phyloP scores from a whole-genome alignment of 2,329 filamentous ascomycete genomes.

The Aspergillus bombycis region DNA sequence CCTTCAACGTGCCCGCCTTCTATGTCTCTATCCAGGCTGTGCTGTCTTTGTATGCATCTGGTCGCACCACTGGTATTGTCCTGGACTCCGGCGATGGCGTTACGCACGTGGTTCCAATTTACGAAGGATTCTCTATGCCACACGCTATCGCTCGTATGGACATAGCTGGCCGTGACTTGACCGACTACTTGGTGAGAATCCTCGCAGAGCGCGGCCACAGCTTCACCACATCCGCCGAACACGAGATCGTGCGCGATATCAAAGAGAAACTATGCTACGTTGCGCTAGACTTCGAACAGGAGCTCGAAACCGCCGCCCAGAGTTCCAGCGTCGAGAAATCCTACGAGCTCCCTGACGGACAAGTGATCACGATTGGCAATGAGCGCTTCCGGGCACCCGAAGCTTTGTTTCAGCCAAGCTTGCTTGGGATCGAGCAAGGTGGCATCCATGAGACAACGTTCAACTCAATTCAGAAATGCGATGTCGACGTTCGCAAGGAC shows the following conservation, averaged over 20 bases:
- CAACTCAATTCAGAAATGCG: conserved; percentile 99
- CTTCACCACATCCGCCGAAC: conserved; percentile 99
- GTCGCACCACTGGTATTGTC: conserved; percentile 99
- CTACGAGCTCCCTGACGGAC: conserved; percentile 98
- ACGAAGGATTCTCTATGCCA: conserved; percentile 99
- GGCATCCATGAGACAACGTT: conserved; percentile 99
- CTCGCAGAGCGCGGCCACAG: conserved; percentile 98
- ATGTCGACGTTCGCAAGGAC: conserved; percentile 99
- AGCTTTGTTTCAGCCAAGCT: conserved; percentile 98
- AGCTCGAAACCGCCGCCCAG: conserved; percentile 99
- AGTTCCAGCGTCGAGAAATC: conserved; percentile 99
- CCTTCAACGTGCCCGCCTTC: conserved; percentile 99
- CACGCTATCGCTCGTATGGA: conserved; percentile 99
- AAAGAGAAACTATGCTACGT: conserved; percentile 99
- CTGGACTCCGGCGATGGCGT: conserved; percentile 99
- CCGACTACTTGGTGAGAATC: conserved; percentile 99
- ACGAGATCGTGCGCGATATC: conserved; percentile 99
- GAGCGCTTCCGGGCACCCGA: conserved; percentile 99
- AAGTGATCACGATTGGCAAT: conserved; percentile 99
- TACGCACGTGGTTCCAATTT: conserved; percentile 99
- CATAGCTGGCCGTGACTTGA: conserved; percentile 99
- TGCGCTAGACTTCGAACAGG: conserved; percentile 99
- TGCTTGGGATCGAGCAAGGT: conserved; percentile 96
- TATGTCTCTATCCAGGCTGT: conserved; percentile 99
- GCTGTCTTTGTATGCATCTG: conserved; percentile 97